Conservation (phyloP, 805 yeast genomes). For the Sungouiozyma intestinalis region DNA sequence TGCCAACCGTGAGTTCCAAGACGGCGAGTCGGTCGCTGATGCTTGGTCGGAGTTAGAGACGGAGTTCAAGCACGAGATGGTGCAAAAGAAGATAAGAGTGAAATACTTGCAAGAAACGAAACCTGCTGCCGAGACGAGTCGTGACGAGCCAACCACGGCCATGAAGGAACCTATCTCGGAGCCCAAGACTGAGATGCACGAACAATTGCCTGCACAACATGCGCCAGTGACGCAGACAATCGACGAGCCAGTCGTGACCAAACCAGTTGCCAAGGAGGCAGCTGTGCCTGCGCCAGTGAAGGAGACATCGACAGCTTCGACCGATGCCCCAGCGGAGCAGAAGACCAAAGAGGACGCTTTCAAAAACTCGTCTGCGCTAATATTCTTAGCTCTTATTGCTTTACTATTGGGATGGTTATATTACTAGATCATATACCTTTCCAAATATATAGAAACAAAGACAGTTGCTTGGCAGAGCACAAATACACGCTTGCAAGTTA, state of each 20-base stretch:
- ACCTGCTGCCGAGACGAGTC: conserved; percentile 6
- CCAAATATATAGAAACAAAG: background rate
- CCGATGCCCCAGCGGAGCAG: too few species aligned
- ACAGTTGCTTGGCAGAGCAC: background rate
- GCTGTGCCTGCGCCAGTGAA: too few species aligned
- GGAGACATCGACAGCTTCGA: too few species aligned
- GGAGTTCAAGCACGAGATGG: conserved; percentile 41
- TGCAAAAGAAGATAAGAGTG: conserved; percentile 59
- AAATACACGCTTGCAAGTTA: background rate
- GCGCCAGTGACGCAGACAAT: background rate
- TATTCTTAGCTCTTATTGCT: conserved; percentile 44
- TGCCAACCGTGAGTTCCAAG: conserved; percentile 46
- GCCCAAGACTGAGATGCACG: background rate
- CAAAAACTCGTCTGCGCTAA: conserved; percentile 37
- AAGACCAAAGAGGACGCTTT: conserved; percentile 9
- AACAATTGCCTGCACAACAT: background rate
- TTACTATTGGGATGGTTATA: conserved; percentile 62
- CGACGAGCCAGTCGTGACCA: background rate
- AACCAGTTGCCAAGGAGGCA: background rate
- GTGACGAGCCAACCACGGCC: conserved; percentile 7
- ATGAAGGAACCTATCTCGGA: conserved; percentile 3
- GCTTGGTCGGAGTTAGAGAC: conserved; percentile 65
- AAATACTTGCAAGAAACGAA: conserved; percentile 19
- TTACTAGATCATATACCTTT: conserved; percentile 30
- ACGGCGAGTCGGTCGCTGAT: conserved; percentile 50